Evolutionary conservation across 1,284 basidiomycete species (phyloP), one percentile per base, ranked within the genome.

Genomic region (Agroathelia rolfsii): DNA sequence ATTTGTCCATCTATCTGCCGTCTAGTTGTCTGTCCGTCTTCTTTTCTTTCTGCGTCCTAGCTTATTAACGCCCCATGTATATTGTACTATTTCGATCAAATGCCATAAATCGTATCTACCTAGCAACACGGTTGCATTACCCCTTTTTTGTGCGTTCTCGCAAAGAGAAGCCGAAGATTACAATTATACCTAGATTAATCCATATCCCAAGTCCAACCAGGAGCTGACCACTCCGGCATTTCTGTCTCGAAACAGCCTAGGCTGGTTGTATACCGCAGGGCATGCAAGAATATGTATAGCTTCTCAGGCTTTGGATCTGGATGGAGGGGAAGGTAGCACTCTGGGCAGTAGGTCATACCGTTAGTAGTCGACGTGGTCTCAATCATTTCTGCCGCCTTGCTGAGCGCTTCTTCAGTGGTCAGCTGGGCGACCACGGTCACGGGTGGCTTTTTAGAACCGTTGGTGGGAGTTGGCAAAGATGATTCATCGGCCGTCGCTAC

Each of bases 241-340:
- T 69, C 72, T 18, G 81, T 82, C 56, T 80, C 70, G 41, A 80
- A 85, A n/a, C 58, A 52, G 0, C 83, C 84, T 31, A 86, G 53
- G 41, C 75, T 79, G 5, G 77, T 76, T 34, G 79, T 83, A 56
- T 90, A 95, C 45, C 74, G 67, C 46, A 86, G 58, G 8, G 92
- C 92, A 51, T 96, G 92, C 46, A 96, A 61, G 61, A 92, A 96
- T 43, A 96, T 96, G 56, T 89, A 95, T 37, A 95, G 60, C 39
- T 76, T 77, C 53, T 92, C 86, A 2, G 89, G 88, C 48, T 76
- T 76, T 1, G 92, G 92, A 56, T 96, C 92, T 6, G 88, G 86
- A 34, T 90, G 76, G 6, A 95, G 58, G 10, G 92, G 92, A 18
- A 93, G 64, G 55, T 84, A 94, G 52, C 92, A 96, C 49, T 88